Conservation (phyloP, 1,139 yeast species). For the Taiozyma sp. region DNA sequence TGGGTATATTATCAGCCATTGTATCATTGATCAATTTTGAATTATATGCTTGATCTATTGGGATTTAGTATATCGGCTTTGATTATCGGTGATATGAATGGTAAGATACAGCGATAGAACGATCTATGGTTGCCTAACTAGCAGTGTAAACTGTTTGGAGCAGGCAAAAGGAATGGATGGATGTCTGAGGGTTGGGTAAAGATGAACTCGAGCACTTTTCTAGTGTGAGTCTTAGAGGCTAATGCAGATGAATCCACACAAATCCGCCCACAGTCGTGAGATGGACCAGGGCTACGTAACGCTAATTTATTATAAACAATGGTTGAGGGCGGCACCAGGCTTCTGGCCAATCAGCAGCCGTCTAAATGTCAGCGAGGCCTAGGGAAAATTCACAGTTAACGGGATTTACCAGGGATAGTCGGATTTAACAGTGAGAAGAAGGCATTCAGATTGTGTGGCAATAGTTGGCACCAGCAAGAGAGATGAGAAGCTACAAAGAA, state of each 20-base stretch:
- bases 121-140: no score
- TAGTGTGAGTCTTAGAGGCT: neutral
- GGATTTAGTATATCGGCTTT: neutral
- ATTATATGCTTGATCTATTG: neutral
- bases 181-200: neutral
- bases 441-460: no score
- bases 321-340: neutral
- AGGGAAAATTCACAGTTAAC: neutral
- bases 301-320: neutral
- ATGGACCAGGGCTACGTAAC: neutral
- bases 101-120: neutral
- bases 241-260: neutral
- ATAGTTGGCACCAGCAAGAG: no score
- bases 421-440: no score
- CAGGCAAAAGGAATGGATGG: neutral
- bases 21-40: neutral
- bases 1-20: neutral
- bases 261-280: neutral
- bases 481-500: no score
- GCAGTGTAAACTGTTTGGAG: neutral
- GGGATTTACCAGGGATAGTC: neutral
- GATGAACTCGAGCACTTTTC: neutral
- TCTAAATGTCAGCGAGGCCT: constrained; percentile 1
- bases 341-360: constrained; percentile 2
- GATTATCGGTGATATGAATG: neutral